phyloP scores from a whole-genome alignment of 164 flowering plant species.

The Euptelea pleiosperma region DNA sequence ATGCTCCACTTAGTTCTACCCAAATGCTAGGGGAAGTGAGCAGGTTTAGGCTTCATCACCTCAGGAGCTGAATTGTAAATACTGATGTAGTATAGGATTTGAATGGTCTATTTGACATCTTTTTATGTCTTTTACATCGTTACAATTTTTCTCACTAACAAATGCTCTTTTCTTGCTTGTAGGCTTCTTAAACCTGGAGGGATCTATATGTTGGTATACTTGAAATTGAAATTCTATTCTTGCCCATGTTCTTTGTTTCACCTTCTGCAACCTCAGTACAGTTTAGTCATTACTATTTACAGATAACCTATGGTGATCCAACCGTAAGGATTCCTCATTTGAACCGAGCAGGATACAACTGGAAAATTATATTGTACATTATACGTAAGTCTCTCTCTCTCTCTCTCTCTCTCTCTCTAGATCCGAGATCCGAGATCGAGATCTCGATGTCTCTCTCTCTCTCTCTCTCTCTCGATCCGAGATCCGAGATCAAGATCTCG shows the following conservation, averaged over 20 bases:
- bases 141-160: slow-evolving; percentile 6
- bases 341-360: slow-evolving; percentile 54
- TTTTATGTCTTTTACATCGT: neutral
- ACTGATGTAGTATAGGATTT: slow-evolving; percentile 17
- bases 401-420: neutral
- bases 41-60: slow-evolving; percentile 62
- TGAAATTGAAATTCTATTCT: slow-evolving; percentile 2
- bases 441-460: slow-evolving; percentile 5
- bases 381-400: slow-evolving; percentile 57
- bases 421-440: no score
- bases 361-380: slow-evolving; percentile 66
- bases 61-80: slow-evolving; percentile 23
- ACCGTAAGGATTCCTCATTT: slow-evolving; percentile 76
- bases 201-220: slow-evolving; percentile 76
- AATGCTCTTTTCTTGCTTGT: slow-evolving; percentile 21
- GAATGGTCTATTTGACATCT: neutral
- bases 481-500: no score
- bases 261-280: slow-evolving; percentile 3
- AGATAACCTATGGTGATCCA: slow-evolving; percentile 98
- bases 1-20: slow-evolving; percentile 76
- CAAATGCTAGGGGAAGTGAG: slow-evolving; percentile 94
- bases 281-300: slow-evolving; percentile 14
- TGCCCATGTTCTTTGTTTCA: neutral
- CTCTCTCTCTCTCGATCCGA: neutral
- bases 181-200: slow-evolving; percentile 98